Conservation (phyloP, 805 yeast species). For the Schwanniomyces occidentalis region DNA sequence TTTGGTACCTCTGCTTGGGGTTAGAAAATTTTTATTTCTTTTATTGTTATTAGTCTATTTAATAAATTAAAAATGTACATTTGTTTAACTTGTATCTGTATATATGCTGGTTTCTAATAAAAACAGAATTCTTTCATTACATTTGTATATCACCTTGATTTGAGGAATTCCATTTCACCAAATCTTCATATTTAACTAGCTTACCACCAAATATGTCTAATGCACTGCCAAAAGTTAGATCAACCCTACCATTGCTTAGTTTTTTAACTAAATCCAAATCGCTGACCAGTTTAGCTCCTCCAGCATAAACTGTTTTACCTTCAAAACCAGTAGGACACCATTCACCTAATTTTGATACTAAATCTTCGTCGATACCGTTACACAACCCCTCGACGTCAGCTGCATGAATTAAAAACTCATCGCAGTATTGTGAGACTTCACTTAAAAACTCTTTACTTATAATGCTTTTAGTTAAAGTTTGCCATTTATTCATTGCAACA, state of each 20-base stretch:
- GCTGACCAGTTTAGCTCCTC: constrained; percentile 79
- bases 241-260: constrained; percentile 81
- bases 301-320: constrained; percentile 88
- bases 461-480: constrained; percentile 70
- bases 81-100: too few relatives aligned
- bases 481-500: constrained; percentile 99
- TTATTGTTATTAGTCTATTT: constrained; percentile 1
- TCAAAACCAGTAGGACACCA: constrained; percentile 64
- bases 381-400: constrained; percentile 99
- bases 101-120: too few relatives aligned
- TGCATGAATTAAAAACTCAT: constrained; percentile 91
- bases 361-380: constrained; percentile 81
- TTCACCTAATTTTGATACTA: constrained; percentile 69
- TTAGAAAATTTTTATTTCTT: constrained; percentile 10
- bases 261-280: constrained; percentile 68
- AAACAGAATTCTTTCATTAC: constrained; percentile 3
- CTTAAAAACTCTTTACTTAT: constrained; percentile 55
- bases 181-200: constrained; percentile 72
- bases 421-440: constrained; percentile 62
- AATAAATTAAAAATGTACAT: neutral
- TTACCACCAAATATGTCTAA: constrained; percentile 93
- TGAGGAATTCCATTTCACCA: constrained; percentile 66
- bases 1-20: constrained; percentile 38
- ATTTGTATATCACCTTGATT: constrained; percentile 4
- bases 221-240: constrained; percentile 90